A percentile compares a stretch with the other conserved stretches of the same genome.
phyloP scores from a whole-genome alignment of 2,329 filamentous ascomycete genomes.

The Colletotrichum sp. region DNA sequence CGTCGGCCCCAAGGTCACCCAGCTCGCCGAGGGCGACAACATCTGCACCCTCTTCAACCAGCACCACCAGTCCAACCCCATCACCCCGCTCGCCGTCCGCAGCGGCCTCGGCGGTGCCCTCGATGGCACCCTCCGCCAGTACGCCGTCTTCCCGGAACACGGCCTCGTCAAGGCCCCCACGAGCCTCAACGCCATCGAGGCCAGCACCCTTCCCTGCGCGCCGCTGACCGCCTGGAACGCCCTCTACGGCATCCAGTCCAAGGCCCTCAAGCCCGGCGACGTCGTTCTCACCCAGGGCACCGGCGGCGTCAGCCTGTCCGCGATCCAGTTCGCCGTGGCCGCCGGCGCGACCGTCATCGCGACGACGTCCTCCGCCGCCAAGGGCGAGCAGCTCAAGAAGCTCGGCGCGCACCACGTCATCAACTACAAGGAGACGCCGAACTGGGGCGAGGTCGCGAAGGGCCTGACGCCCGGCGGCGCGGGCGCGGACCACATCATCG shows the following conservation, averaged over 20 bases:
- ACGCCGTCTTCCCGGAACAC: constrained; percentile 70
- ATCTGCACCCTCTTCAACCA: constrained; percentile 69
- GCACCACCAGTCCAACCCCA: constrained; percentile 50
- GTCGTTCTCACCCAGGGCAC: constrained; percentile 73
- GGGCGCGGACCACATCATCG: constrained; percentile 53
- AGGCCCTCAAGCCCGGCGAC: constrained; percentile 55
- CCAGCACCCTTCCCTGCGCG: constrained; percentile 64
- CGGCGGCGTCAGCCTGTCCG: constrained; percentile 71
- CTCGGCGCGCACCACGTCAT: constrained; percentile 56
- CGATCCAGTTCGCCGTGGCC: constrained; percentile 61
- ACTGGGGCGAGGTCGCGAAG: constrained; percentile 51
- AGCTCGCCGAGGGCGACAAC: constrained; percentile 57
- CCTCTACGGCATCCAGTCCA: constrained; percentile 59
- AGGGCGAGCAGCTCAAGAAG: constrained; percentile 46
- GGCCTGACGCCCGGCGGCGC: constrained; percentile 43
- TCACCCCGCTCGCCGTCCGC: constrained; percentile 34
- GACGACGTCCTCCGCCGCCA: constrained; percentile 51
- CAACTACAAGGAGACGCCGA: constrained; percentile 51
- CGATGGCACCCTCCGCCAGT: constrained; percentile 72
- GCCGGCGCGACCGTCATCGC: constrained; percentile 54
- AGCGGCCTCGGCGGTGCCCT: constrained; percentile 72
- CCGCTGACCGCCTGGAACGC: constrained; percentile 71
- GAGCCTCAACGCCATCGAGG: constrained; percentile 58
- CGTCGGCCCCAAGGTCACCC: constrained; percentile 52
- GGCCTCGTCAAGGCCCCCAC: constrained; percentile 69